Evolutionary conservation across 2,329 filamentous ascomycete genomes (phyloP).

Genomic region (Fusarium praegraminearum): DNA sequence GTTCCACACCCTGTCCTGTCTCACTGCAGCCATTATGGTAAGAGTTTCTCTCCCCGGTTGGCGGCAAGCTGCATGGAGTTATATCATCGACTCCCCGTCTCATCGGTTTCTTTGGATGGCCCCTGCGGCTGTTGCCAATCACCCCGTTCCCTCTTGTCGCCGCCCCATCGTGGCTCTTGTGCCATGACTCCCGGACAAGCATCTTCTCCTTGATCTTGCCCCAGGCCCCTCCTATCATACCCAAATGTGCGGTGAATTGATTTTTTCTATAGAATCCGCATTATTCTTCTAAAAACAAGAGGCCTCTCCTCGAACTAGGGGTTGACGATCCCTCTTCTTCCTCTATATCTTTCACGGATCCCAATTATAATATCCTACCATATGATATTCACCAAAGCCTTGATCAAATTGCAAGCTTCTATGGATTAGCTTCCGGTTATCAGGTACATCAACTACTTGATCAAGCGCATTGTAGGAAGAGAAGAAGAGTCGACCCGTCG

Average conservation of each 20-base stretch:
- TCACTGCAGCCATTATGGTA: slow-evolving; percentile 62
- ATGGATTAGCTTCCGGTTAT: slow-evolving; percentile 50
- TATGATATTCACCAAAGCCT: slow-evolving; percentile 46
- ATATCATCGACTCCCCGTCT: slow-evolving; percentile 56
- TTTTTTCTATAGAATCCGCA: slow-evolving; percentile 51
- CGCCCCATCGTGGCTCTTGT: slow-evolving; percentile 45
- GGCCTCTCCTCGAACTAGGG: slow-evolving; percentile 46
- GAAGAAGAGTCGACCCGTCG: slow-evolving; percentile 49
- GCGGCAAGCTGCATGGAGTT: slow-evolving; percentile 60
- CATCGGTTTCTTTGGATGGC: slow-evolving; percentile 47
- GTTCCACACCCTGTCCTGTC: slow-evolving; percentile 51
- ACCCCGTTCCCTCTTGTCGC: slow-evolving; percentile 43
- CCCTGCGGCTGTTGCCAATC: slow-evolving; percentile 46
- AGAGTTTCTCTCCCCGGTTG: slow-evolving; percentile 56
- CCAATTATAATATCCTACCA: slow-evolving; percentile 44
- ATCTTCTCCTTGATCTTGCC: slow-evolving; percentile 46
- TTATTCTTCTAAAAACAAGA: slow-evolving; percentile 47
- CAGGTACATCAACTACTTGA: slow-evolving; percentile 48
- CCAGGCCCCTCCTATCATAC: slow-evolving; percentile 40
- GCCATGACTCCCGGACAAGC: slow-evolving; percentile 48
- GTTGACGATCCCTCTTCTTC: slow-evolving; percentile 43
- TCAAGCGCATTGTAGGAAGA: slow-evolving; percentile 49
- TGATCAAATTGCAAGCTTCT: slow-evolving; percentile 48
- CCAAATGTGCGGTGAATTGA: slow-evolving; percentile 57
- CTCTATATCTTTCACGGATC: slow-evolving; percentile 39